These are phyloP conservation scores for Yamadazyma sp. DNA, from an alignment of 805 yeast genomes.

Conservation along the genomic window DNA sequence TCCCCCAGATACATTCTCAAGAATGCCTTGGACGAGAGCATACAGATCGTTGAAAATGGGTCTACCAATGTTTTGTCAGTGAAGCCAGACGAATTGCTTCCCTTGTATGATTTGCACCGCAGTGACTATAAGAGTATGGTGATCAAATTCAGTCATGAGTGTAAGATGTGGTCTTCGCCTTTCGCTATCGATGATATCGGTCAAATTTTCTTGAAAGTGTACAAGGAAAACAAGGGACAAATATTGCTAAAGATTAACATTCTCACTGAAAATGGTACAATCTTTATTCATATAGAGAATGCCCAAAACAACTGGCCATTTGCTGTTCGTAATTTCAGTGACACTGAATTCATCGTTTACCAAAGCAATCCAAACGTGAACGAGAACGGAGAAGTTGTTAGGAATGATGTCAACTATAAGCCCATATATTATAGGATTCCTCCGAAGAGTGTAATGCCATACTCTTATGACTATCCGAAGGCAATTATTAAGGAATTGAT, in stretches of 20 bases:
- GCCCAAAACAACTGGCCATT: conserved; percentile 89
- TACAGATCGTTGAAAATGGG: conserved; percentile 69
- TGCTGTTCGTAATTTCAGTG: conserved; percentile 86
- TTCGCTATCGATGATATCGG: conserved; percentile 85
- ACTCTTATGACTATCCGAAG: conserved; percentile 96
- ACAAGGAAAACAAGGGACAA: conserved; percentile 64
- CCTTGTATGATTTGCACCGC: conserved; percentile 65
- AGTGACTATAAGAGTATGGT: conserved; percentile 58
- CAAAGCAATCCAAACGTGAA: conserved; percentile 77
- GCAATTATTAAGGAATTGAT: conserved; percentile 81
- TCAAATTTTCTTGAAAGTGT: conserved; percentile 68
- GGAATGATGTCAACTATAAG: conserved; percentile 55
- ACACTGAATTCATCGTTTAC: conserved; percentile 79
- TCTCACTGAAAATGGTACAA: conserved; percentile 74
- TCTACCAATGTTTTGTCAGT: conserved; percentile 51
- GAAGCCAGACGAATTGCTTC: conserved; percentile 47
- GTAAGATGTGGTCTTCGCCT: conserved; percentile 82
- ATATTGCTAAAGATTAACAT: conserved; percentile 70
- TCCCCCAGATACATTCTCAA: conserved; percentile 80
- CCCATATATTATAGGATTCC: conserved; percentile 84
- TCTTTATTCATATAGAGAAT: conserved; percentile 71
- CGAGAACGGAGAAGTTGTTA: conserved; percentile 57
- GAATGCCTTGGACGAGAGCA: conserved; percentile 55
- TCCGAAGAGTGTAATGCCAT: conserved; percentile 92
- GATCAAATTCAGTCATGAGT: conserved; percentile 56